Evolutionary conservation across 805 yeast genomes (phyloP).

Genomic region (Nakazawaea populi): DNA sequence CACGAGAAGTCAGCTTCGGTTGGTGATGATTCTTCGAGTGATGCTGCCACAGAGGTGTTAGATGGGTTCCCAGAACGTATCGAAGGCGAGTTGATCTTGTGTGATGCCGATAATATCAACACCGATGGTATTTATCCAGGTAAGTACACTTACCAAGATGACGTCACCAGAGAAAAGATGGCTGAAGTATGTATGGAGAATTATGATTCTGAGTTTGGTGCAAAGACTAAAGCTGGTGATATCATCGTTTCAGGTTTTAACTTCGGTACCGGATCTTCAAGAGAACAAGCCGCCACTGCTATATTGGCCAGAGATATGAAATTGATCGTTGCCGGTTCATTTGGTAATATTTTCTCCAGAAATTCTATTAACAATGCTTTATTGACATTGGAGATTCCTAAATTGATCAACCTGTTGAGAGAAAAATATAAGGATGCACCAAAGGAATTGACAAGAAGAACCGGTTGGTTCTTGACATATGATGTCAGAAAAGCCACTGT

Average conservation of each 20-base stretch:
- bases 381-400: constrained; percentile 89
- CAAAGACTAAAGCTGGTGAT: constrained; percentile 80
- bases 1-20: constrained; percentile 24
- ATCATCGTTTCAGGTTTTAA: constrained; percentile 89
- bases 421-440: constrained; percentile 48
- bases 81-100: constrained; percentile 86
- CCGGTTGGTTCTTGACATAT: constrained; percentile 92
- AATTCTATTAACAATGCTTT: constrained; percentile 96
- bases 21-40: constrained; percentile 19
- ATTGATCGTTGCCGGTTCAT: constrained; percentile 93
- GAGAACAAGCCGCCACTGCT: constrained; percentile 99
- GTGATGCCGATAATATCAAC: constrained; percentile 95
- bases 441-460: constrained; percentile 83
- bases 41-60: constrained; percentile 61
- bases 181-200: constrained; percentile 99
- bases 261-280: constrained; percentile 97
- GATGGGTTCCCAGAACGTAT: constrained; percentile 89
- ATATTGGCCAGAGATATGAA: constrained; percentile 90
- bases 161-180: constrained; percentile 90
- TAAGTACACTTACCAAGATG: constrained; percentile 97
- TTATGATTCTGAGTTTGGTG: constrained; percentile 84
- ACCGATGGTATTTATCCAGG: constrained; percentile 99
- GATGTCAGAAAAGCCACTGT: constrained; percentile 85
- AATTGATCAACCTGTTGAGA: constrained; percentile 71
- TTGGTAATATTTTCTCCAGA: constrained; percentile 94